Base-by-base conservation (phyloP, 768 basidiomycete genomes). In the Tylopilus intermedius region DNA sequence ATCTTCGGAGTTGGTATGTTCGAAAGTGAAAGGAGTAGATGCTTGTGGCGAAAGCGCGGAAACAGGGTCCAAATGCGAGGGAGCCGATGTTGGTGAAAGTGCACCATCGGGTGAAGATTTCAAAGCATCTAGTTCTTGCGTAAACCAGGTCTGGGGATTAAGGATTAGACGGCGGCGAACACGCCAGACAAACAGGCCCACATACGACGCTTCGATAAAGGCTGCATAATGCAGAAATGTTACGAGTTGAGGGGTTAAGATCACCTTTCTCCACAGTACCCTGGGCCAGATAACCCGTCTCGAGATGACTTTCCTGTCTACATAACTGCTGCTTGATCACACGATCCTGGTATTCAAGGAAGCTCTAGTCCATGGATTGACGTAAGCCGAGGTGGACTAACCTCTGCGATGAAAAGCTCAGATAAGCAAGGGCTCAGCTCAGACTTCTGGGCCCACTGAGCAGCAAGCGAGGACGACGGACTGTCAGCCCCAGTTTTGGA, bases 171-270 rank as follows among this genome's bases (percentile, higher is more conserved):
- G 30, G 49, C 26, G 62, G 46, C n/a, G 26, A 13, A 29, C 32
- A 30, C 4, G 13, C 21, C n/a, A 11, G 37, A 45, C 33, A 43
- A 45, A 50, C 39, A 29, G 37, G 45, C 21, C 32, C 42, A 76
- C 86, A 62, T 69, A 95, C 94, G 62, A 97, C 80, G 66, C 90
- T 94, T 59, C 83, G 86, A 67, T 94, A 88, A 37, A 98, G 72
- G 51, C 80, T 83, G 11, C 90, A 88, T 49, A 98, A 68, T 2
- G 83, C 81, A 49, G 82, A 77, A 11, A 96, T 71, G 63, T 86
- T 90, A 55, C 88, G 81, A 24, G 78, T 71, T 0, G 90, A 86
- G 11, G 77, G 65, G 40, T 95, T 78, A 7, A 97, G 75, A 51
- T 94, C 85, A 26, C 76, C 72, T 59, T 80, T 80, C 15, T 69